Evolutionary conservation across 78 protist species (phyloP).

Genomic region (Dictyostelium purpureum): DNA sequence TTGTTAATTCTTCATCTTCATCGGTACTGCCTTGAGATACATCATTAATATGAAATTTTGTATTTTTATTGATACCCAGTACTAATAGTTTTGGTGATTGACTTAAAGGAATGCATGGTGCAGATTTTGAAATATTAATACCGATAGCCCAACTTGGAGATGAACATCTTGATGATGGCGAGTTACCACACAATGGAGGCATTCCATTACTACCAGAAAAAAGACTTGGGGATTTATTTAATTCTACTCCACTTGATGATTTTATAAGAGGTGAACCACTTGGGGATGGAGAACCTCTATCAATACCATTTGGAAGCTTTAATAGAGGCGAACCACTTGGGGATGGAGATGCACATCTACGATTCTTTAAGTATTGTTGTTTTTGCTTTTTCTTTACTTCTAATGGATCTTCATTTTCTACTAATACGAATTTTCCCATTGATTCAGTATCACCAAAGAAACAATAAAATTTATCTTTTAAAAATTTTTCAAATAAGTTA

Average conservation of each 20-base stretch:
- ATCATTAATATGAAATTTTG: too few species aligned
- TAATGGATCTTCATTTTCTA: neutral
- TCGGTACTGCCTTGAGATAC: too few species aligned
- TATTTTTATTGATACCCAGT: too few species aligned
- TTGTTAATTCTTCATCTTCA: too few species aligned
- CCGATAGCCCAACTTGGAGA: neutral
- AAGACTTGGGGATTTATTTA: too few species aligned
- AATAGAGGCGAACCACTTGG: too few species aligned
- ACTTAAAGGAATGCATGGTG: neutral
- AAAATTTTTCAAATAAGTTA: neutral
- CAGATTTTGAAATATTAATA: neutral
- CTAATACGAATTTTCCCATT: neutral
- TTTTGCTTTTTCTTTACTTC: neutral
- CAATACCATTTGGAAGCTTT: too few species aligned
- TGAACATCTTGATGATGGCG: neutral
- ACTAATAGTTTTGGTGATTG: neutral
- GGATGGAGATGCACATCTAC: neutral
- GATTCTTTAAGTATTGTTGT: neutral
- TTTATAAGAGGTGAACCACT: neutral
- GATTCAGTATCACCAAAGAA: neutral
- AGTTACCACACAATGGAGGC: too few species aligned
- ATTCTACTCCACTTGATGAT: neutral
- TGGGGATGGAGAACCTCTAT: neutral
- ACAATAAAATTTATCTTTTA: neutral
- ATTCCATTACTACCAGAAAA: neutral